Percentiles rank a stretch among this genome's conserved stretches.
Evolutionary conservation across 495 filamentous ascomycete genomes (phyloP).

Genomic region (Podospora didyma): DNA sequence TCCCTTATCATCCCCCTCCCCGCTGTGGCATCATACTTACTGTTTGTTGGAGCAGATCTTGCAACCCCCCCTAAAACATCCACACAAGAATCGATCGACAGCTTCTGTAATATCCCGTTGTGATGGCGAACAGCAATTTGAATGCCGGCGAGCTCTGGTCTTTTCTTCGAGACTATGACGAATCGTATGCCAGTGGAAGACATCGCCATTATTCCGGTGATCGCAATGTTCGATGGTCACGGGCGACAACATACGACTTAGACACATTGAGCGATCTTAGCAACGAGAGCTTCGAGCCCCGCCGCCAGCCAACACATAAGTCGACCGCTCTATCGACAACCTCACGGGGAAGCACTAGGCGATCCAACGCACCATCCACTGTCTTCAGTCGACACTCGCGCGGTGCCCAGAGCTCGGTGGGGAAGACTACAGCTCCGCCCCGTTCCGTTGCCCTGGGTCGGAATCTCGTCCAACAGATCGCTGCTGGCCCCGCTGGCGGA

Average conservation of each 20-base stretch:
- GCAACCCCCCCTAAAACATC: background rate
- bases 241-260: background rate
- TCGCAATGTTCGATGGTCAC: background rate
- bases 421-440: background rate
- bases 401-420: conserved; percentile 2
- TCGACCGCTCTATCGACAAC: background rate
- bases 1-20: background rate
- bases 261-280: background rate
- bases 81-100: background rate
- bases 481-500: background rate
- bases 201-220: background rate
- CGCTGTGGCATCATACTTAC: no score
- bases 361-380: background rate
- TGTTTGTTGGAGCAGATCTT: background rate
- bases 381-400: conserved; percentile 7
- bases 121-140: background rate
- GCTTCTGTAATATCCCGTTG: background rate
- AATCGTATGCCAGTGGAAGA: background rate
- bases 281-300: background rate
- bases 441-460: background rate
- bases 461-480: conserved; percentile 6
- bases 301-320: background rate
- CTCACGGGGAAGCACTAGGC: background rate
- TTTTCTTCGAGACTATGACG: background rate
- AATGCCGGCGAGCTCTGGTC: background rate